These are phyloP conservation scores for Aspergillus cavernicola DNA, from an alignment of 495 filamentous ascomycete species.

Conservation along the genomic window DNA sequence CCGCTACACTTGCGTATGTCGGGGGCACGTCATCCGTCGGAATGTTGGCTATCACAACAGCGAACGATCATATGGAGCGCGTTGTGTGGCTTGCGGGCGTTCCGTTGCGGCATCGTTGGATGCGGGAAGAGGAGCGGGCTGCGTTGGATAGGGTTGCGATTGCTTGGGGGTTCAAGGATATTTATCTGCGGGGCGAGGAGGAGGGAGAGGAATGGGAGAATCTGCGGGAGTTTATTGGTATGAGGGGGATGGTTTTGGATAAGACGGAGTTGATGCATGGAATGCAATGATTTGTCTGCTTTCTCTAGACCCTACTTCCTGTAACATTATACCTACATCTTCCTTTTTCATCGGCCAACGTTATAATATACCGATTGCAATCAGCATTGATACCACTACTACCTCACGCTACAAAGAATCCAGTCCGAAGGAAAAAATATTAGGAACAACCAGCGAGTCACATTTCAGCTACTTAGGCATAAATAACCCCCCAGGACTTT, in stretches of 20 bases:
- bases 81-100: constrained; percentile 82
- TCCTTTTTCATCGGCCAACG: background rate
- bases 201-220: constrained; percentile 84
- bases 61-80: constrained; percentile 91
- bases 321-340: background rate
- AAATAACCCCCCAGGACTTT: constrained; percentile 29
- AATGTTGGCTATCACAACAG: constrained; percentile 74
- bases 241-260: constrained; percentile 86
- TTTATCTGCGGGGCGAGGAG: constrained; percentile 78
- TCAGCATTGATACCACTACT: no score
- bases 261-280: constrained; percentile 83
- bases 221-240: constrained; percentile 72
- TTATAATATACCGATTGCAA: background rate
- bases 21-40: constrained; percentile 74
- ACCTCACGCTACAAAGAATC: no score
- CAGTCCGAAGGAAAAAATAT: no score
- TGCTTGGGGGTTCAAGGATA: constrained; percentile 85
- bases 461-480: constrained; percentile 36
- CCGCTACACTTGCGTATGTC: constrained; percentile 76
- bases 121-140: constrained; percentile 88
- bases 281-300: constrained; percentile 57
- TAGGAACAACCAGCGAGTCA: constrained; percentile 26
- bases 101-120: constrained; percentile 79
- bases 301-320: background rate
- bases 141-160: constrained; percentile 80